Evolutionary conservation across 73 alveolate species (phyloP).

Genomic region (Breviolum minutum): DNA sequence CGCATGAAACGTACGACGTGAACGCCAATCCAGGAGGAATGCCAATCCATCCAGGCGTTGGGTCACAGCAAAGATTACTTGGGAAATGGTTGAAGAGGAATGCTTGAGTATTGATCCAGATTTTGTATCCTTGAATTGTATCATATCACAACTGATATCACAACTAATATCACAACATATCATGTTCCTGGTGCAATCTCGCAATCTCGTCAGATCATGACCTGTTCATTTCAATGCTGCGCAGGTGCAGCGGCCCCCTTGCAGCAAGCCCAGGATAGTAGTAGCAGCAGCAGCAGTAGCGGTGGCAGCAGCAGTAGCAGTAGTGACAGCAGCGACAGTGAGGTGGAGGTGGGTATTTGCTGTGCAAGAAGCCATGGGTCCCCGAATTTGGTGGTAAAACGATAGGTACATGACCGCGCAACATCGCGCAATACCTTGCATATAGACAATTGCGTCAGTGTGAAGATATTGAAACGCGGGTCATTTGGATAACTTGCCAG

Average conservation of each 20-base stretch:
- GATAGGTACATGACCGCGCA: too few species aligned
- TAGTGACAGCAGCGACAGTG: background rate
- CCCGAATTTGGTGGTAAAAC: too few species aligned
- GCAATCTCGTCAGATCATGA: background rate
- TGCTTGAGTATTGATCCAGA: background rate
- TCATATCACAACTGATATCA: too few species aligned
- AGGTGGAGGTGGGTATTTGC: background rate
- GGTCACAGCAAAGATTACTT: background rate
- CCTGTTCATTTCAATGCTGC: background rate
- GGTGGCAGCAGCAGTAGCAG: background rate
- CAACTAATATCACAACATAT: too few species aligned
- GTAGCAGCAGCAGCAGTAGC: constrained; percentile 19
- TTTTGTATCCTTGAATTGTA: background rate
- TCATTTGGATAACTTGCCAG: too few species aligned
- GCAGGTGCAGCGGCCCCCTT: constrained; percentile 16
- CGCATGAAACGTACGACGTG: too few species aligned
- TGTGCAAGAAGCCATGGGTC: too few species aligned
- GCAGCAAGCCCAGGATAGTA: constrained; percentile 5
- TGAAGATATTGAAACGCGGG: too few species aligned
- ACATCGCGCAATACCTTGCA: too few species aligned
- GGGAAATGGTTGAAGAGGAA: background rate
- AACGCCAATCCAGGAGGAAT: background rate
- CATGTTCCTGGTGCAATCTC: too few species aligned
- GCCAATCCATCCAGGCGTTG: background rate
- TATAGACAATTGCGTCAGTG: too few species aligned